Conservation (phyloP, 345 rosid species). For the Arabidopsis arenosa region DNA sequence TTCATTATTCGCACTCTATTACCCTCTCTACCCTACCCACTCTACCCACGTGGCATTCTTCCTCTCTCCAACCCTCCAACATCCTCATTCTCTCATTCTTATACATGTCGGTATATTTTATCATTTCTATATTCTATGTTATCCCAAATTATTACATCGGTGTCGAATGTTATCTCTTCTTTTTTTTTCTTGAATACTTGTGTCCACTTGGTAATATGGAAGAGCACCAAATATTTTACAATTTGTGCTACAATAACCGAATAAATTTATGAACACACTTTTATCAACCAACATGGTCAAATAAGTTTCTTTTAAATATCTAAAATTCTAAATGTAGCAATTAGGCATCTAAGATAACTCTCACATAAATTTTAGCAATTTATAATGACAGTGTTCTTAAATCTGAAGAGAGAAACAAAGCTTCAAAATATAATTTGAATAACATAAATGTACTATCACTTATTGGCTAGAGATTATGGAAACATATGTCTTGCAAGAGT, state of each 20-base stretch:
- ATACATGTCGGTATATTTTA: constrained; percentile 39
- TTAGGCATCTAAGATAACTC: background rate
- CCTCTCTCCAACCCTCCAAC: constrained; percentile 39
- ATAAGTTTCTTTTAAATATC: background rate
- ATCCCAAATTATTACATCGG: constrained; percentile 13
- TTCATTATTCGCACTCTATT: constrained; percentile 48
- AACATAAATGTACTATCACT: no score
- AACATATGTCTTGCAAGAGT: no score
- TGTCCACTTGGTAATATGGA: constrained; percentile 9
- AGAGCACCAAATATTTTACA: background rate
- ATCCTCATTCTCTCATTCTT: constrained; percentile 37
- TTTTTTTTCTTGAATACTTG: background rate
- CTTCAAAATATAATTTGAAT: no score
- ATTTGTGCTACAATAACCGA: background rate
- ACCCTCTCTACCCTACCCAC: constrained; percentile 40
- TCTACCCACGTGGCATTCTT: constrained; percentile 44
- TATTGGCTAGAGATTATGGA: no score
- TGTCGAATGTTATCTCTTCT: background rate
- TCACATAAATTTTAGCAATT: background rate
- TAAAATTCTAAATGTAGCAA: background rate
- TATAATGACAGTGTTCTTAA: no score
- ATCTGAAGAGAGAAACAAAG: no score
- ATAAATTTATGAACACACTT: background rate
- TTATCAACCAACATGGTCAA: background rate
- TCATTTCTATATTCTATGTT: constrained; percentile 11